Evolutionary conservation across 2,329 filamentous ascomycete species (phyloP), one percentile per base, ranked within the genome.

Genomic region (Epichloe amarillans): DNA sequence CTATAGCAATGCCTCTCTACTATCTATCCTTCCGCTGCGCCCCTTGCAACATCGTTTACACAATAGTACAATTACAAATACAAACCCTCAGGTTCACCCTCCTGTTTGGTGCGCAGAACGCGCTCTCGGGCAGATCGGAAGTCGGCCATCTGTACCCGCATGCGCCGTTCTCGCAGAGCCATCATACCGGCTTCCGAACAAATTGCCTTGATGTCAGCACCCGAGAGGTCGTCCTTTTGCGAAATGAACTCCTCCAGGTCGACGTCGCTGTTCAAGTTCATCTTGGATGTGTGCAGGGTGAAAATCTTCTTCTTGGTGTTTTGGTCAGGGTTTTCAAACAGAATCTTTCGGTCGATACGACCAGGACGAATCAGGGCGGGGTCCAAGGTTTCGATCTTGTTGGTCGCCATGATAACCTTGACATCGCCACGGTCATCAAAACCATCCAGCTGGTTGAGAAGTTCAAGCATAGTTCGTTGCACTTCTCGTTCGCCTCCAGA

Each of bases 381-480:
- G 64, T 98, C 94, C 30, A 98, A 77, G 4, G 88, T 95, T 60
- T 98, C 94, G 59, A 98, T 98, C 80, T 98, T 98, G 82, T 98
- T 98, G 58, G 93, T 98, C 12, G 93, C 94, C 90, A 98, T 97
- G 68, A 98, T 91, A 55, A 98, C 93, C 76, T 98, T 98, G 70
- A 98, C 91, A 65, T 98, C 93, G 60, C 93, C 94, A 54, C 93
- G 87, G 69, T 98, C 94, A 65, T 98, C 93, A 71, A 98, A 98
- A 62, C 93, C 93, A 66, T 98, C 93, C 8, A 98, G 83, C 73
- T 98, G 93, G 71, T 98, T 98, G 41, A 98, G 83, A 50, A 98
- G 80, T 65, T 98, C 93, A 69, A 98, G 74, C 93, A 98, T 98
- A 46, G 93, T 98, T 67, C 93, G 84, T 73, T 98, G 93, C 39